phyloP scores from a whole-genome alignment of 2,329 filamentous ascomycete genomes.

The Calonectria ilicicola region DNA sequence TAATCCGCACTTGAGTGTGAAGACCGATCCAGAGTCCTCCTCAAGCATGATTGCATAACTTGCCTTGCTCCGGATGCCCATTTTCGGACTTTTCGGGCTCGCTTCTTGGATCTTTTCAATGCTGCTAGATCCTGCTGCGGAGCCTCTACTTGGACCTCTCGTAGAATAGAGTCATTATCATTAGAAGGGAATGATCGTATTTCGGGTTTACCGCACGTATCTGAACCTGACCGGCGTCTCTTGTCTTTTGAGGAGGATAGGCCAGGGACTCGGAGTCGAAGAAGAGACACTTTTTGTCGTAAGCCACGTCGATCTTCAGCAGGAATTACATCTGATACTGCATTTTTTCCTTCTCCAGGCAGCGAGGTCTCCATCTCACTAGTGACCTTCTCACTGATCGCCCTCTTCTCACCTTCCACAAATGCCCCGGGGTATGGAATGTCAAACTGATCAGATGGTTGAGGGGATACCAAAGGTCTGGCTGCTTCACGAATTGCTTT shows the following conservation, averaged over 20 bases:
- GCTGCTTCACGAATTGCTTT: constrained; percentile 26
- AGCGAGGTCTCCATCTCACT: constrained; percentile 15
- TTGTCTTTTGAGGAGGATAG: constrained; percentile 17
- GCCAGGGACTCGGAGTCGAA: constrained; percentile 41
- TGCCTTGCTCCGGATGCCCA: constrained; percentile 51
- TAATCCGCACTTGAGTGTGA: constrained; percentile 31
- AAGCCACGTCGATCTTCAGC: constrained; percentile 27
- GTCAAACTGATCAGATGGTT: constrained; percentile 50
- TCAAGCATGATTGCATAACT: constrained; percentile 48
- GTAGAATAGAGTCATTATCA: constrained; percentile 15
- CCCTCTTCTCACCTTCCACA: constrained; percentile 22
- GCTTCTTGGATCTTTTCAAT: constrained; percentile 34
- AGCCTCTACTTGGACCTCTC: constrained; percentile 12
- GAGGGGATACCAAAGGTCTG: constrained; percentile 29
- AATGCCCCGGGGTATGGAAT: constrained; percentile 47
- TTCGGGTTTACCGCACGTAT: constrained; percentile 10
- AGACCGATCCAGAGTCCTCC: constrained; percentile 47
- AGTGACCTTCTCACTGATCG: background rate
- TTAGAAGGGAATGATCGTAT: constrained; percentile 6
- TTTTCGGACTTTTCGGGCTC: constrained; percentile 44
- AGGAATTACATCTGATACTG: background rate
- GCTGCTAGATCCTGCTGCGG: background rate
- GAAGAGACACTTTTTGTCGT: constrained; percentile 46
- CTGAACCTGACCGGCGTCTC: constrained; percentile 23
- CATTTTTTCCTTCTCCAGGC: constrained; percentile 13